Conservation (phyloP, 2,329 filamentous ascomycete genomes). For the Lecanicillium sp. region DNA sequence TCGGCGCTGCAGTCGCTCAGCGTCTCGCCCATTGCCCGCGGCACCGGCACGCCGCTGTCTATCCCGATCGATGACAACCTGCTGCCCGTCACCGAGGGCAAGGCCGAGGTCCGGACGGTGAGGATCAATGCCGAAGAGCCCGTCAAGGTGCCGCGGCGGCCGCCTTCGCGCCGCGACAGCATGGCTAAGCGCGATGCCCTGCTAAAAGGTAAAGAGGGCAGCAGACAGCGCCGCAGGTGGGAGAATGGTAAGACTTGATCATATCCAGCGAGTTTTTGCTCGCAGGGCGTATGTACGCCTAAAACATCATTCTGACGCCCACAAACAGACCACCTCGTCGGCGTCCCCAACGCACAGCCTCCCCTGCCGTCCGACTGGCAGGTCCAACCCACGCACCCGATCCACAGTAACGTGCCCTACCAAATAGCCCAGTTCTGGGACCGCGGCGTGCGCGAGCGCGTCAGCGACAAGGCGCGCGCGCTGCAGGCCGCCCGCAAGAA, state of each 20-base stretch:
- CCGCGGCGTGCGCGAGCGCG: conserved; percentile 41
- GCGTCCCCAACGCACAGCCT: conserved; percentile 80
- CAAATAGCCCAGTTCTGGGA: conserved; percentile 87
- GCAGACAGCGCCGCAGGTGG: conserved; percentile 79
- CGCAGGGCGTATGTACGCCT: too few relatives aligned
- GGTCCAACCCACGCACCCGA: conserved; percentile 72
- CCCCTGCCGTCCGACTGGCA: conserved; percentile 80
- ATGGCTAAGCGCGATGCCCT: conserved; percentile 62
- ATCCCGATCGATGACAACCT: conserved; percentile 65
- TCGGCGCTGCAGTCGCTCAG: conserved; percentile 50
- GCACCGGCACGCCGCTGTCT: conserved; percentile 57
- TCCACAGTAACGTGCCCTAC: conserved; percentile 73
- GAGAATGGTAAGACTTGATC: conserved; percentile 68
- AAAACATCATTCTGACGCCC: too few relatives aligned
- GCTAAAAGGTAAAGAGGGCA: conserved; percentile 86
- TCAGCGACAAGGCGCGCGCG: conserved; percentile 39
- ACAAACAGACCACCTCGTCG: conserved; percentile 67
- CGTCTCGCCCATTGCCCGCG: conserved; percentile 50
- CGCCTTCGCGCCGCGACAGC: conserved; percentile 47
- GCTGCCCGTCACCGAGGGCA: conserved; percentile 13
- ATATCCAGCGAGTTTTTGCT: too few relatives aligned
- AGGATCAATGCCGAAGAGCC: conserved; percentile 20
- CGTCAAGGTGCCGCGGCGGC: conserved; percentile 33
- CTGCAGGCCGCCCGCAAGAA: conserved; percentile 39
- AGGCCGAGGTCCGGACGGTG: conserved; percentile 19